Evolutionary conservation across 2,329 filamentous ascomycete species (phyloP).

Genomic region (Diaporthe vaccinii): DNA sequence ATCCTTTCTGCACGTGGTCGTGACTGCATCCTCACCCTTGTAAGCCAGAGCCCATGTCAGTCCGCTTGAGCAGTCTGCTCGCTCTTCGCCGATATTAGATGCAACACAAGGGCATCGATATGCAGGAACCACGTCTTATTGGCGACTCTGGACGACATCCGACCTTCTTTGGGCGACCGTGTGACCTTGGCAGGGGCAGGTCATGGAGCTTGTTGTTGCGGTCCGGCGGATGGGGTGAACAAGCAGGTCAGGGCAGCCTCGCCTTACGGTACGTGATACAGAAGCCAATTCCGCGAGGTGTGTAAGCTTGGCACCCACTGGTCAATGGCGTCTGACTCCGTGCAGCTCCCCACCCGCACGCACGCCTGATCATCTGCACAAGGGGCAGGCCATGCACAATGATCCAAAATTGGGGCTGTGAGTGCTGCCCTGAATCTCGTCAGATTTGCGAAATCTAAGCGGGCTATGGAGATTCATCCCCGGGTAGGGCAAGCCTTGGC

Average conservation of each 20-base stretch:
- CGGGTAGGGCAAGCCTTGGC: conserved; percentile 1
- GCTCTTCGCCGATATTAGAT: conserved; percentile 25
- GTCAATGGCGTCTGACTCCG: conserved; percentile 20
- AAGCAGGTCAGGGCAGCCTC: conserved; percentile 17
- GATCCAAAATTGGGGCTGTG: conserved; percentile 38
- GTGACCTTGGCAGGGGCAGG: conserved; percentile 29
- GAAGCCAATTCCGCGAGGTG: conserved; percentile 6
- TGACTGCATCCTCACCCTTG: not conserved
- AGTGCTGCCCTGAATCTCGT: conserved; percentile 38
- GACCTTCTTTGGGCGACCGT: conserved; percentile 13
- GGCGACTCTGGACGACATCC: conserved; percentile 26
- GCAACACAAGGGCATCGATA: conserved; percentile 7
- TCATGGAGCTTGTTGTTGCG: conserved; percentile 23
- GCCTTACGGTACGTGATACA: conserved; percentile 1
- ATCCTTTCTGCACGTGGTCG: not conserved
- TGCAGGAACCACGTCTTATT: conserved; percentile 29
- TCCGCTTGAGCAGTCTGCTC: not conserved
- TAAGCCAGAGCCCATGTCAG: not conserved
- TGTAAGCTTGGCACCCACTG: conserved; percentile 27
- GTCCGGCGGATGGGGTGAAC: conserved; percentile 22
- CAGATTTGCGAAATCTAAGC: conserved; percentile 31
- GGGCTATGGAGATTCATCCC: conserved; percentile 1
- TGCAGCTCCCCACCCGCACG: conserved; percentile 34
- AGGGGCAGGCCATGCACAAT: conserved; percentile 16
- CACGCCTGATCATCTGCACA: conserved; percentile 28